phyloP scores from a whole-genome alignment of 2,329 filamentous ascomycete species.

The Sporothrix pseudoabietina region DNA sequence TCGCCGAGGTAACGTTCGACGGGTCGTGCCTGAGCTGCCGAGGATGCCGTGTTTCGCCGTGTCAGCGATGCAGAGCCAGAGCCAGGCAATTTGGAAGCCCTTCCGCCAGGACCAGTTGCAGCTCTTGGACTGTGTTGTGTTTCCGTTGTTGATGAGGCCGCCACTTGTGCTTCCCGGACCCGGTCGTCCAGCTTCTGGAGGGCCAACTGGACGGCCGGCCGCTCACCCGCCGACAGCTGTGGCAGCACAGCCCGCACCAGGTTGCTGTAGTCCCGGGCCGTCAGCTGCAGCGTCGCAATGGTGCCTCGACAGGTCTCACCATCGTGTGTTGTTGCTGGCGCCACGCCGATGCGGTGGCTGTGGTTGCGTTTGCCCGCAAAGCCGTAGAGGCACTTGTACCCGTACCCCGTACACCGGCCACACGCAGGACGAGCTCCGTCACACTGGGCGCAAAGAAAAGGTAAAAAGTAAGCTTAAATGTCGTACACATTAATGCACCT shows the following conservation, averaged over 20 bases:
- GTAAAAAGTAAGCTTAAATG: neutral
- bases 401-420: conserved; percentile 37
- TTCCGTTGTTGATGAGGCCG: neutral
- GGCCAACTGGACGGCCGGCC: neutral
- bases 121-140: neutral
- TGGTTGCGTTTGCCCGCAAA: conserved; percentile 24
- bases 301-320: neutral
- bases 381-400: conserved; percentile 35
- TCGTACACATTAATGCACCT: neutral
- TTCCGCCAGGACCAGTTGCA: neutral
- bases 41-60: neutral
- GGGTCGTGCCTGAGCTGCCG: neutral
- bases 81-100: too few species aligned
- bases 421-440: conserved; percentile 37
- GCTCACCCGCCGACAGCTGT: neutral
- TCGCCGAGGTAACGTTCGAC: conserved; percentile 43
- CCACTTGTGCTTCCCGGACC: neutral
- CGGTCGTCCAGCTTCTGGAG: neutral
- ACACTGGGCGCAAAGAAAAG: conserved; percentile 25
- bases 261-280: conserved; percentile 24
- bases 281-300: neutral
- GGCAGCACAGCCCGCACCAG: conserved; percentile 3
- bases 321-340: neutral
- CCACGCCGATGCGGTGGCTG: conserved; percentile 2
- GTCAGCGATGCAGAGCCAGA: neutral